Conservation (phyloP, 768 basidiomycete genomes). For the Serendipita sp. region DNA sequence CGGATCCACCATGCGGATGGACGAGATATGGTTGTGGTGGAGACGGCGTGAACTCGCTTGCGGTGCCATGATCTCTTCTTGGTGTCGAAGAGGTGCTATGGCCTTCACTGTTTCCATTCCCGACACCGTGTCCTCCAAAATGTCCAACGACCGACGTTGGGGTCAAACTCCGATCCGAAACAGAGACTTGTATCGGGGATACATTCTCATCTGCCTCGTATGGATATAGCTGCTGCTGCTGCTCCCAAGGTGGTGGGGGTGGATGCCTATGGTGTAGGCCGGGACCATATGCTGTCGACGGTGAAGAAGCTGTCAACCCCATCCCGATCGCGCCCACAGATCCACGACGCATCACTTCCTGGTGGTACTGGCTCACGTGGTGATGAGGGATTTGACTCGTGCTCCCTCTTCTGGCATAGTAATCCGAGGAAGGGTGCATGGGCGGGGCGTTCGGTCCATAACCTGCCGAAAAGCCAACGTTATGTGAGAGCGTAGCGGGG, state of each 20-base stretch:
- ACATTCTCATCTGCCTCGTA: too few species aligned
- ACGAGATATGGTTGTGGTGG: not conserved
- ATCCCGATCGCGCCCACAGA: not conserved
- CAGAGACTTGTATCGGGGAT: too few species aligned
- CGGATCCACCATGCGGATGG: not conserved
- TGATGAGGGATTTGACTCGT: conserved; percentile 5
- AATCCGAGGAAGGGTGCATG: not conserved
- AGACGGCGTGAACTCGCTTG: not conserved
- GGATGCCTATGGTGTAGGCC: not conserved
- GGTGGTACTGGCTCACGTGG: not conserved
- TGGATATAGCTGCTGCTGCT: too few species aligned
- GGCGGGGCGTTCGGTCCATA: not conserved
- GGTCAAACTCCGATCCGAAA: not conserved
- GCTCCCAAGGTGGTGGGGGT: too few species aligned
- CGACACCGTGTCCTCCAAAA: too few species aligned
- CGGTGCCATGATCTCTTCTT: too few species aligned
- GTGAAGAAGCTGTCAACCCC: not conserved
- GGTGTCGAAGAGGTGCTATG: too few species aligned
- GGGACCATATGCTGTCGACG: not conserved
- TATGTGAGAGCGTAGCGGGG: not conserved
- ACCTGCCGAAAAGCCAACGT: not conserved
- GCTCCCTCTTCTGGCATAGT: conserved; percentile 2
- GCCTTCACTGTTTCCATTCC: too few species aligned
- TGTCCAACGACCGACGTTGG: not conserved
- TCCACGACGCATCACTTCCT: not conserved